These are phyloP conservation scores for Thraustochytrium sp. DNA, from an alignment of 352 stramenopile species.

Conservation along the genomic window DNA sequence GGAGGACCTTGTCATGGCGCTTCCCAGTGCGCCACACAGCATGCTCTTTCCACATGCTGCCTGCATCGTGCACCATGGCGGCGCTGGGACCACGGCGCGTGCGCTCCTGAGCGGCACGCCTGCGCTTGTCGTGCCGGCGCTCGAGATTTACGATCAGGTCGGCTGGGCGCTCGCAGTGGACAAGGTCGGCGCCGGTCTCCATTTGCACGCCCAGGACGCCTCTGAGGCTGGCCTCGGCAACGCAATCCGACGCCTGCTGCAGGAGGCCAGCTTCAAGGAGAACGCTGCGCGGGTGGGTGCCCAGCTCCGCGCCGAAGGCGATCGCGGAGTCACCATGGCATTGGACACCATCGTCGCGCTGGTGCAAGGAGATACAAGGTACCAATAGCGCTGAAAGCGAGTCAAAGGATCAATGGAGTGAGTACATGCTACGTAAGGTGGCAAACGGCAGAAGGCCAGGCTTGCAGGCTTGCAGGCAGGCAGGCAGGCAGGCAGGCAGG, in stretches of 20 bases:
- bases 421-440: no score
- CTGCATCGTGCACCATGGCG: conserved; percentile 10
- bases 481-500: not conserved
- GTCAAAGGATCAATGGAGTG: no score
- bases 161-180: not conserved
- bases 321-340: no score
- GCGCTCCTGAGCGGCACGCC: not conserved
- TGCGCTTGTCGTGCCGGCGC: conserved; percentile 4
- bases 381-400: no score
- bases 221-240: conserved; percentile 28
- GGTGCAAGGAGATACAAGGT: no score
- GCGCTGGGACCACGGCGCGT: conserved; percentile 2
- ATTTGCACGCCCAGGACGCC: conserved; percentile 93
- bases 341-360: no score
- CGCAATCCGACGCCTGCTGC: not conserved
- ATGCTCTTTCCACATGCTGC: not conserved
- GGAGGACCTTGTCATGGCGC: no score
- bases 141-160: conserved; percentile 12
- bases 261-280: not conserved
- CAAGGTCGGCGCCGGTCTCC: conserved; percentile 51
- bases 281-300: no score
- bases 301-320: no score
- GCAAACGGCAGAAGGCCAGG: conserved; percentile 61
- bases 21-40: no score
- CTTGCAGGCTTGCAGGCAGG: not conserved